A percentile compares a stretch with the other conserved stretches of the same genome.
These are phyloP conservation scores for Exophiala dermatitidis DNA, from an alignment of 2,329 filamentous ascomycete species.

Conservation along the genomic window DNA sequence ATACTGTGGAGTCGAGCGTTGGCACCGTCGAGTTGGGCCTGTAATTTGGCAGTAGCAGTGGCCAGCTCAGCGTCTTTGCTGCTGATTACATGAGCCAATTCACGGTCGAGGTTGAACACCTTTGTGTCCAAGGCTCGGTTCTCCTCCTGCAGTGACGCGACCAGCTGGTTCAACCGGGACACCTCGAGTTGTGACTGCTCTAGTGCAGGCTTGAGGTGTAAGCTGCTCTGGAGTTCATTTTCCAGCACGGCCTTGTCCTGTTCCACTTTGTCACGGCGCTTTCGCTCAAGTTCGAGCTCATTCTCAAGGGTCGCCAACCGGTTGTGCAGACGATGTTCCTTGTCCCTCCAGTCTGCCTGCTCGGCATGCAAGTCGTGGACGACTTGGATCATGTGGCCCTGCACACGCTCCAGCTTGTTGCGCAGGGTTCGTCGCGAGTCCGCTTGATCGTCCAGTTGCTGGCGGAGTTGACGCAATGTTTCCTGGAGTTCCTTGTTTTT, in stretches of 20 bases:
- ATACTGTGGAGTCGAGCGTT: conserved; percentile 76
- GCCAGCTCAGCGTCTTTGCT: conserved; percentile 72
- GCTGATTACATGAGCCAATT: conserved; percentile 77
- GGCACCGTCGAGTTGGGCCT: conserved; percentile 72
- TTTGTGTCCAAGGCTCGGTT: conserved; percentile 66
- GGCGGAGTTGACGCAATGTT: conserved; percentile 46
- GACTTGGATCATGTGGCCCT: conserved; percentile 76
- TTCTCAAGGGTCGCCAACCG: conserved; percentile 50
- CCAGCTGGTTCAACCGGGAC: conserved; percentile 56
- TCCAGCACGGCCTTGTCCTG: conserved; percentile 55
- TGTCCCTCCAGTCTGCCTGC: conserved; percentile 68
- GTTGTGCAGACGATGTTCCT: conserved; percentile 50
- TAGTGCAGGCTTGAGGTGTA: conserved; percentile 72
- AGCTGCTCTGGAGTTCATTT: conserved; percentile 65
- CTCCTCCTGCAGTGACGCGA: conserved; percentile 43
- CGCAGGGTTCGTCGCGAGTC: conserved; percentile 77
- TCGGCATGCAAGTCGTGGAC: conserved; percentile 75
- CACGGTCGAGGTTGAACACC: conserved; percentile 64
- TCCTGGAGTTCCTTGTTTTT: conserved; percentile 61
- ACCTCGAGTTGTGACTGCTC: conserved; percentile 55
- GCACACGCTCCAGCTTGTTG: conserved; percentile 72
- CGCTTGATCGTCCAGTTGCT: conserved; percentile 78
- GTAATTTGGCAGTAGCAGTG: conserved; percentile 68
- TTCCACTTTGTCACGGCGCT: conserved; percentile 54
- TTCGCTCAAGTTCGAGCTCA: conserved; percentile 61